Conservation (phyloP, 768 basidiomycete species). For the Leccinum sublutescens region DNA sequence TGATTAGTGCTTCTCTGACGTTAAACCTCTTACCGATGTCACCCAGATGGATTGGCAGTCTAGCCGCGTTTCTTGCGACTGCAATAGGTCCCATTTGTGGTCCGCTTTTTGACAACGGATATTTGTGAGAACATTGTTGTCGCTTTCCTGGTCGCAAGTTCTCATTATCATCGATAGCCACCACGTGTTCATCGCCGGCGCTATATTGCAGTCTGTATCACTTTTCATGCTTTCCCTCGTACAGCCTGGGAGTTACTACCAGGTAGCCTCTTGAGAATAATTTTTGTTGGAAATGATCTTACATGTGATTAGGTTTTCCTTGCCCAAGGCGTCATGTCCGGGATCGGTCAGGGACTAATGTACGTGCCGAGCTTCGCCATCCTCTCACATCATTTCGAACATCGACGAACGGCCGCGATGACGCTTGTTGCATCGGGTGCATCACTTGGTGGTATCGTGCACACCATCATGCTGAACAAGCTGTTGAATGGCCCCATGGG, state of each 20-base stretch:
- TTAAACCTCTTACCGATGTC: background rate
- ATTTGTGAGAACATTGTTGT: slow-evolving; percentile 22
- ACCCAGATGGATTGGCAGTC: slow-evolving; percentile 28
- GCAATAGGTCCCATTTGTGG: slow-evolving; percentile 25
- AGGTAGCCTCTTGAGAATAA: slow-evolving; percentile 20
- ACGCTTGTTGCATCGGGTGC: slow-evolving; percentile 46
- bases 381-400: slow-evolving; percentile 45
- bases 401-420: slow-evolving; percentile 41
- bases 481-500: slow-evolving; percentile 42
- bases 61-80: slow-evolving; percentile 16
- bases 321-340: slow-evolving; percentile 42
- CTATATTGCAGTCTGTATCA: slow-evolving; percentile 27
- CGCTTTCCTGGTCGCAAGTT: background rate
- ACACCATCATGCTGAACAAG: slow-evolving; percentile 62
- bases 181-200: slow-evolving; percentile 20
- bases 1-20: background rate
- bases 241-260: slow-evolving; percentile 35
- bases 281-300: background rate
- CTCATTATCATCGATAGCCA: background rate
- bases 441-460: slow-evolving; percentile 52
- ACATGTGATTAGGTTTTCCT: slow-evolving; percentile 36
- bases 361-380: slow-evolving; percentile 45
- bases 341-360: slow-evolving; percentile 43
- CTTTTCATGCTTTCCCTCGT: slow-evolving; percentile 41
- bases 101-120: slow-evolving; percentile 26